Percentiles rank a stretch among this genome's conserved stretches.
Conservation (phyloP, 2,329 filamentous ascomycete species). For the Tolypocladium tundrense region DNA sequence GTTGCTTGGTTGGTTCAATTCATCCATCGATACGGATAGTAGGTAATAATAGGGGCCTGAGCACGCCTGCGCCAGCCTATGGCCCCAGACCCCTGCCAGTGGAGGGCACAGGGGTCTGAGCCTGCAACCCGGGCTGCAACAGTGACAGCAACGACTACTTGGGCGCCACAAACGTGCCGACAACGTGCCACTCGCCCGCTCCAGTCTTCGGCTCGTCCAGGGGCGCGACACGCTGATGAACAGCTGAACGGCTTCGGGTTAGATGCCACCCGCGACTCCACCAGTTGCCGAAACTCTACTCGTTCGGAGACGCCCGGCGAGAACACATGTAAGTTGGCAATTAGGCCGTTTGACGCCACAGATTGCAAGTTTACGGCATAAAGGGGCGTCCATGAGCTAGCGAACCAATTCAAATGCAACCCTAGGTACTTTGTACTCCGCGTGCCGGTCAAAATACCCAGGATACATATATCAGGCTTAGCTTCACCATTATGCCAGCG, state of each 20-base stretch:
- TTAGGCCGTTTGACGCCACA: neutral
- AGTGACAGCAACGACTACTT: neutral
- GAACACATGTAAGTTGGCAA: neutral
- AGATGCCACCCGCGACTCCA: neutral
- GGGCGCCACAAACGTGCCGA: neutral
- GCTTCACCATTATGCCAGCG: too few relatives aligned
- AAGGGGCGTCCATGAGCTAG: too few relatives aligned
- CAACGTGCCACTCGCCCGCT: neutral
- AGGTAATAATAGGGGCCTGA: too few relatives aligned
- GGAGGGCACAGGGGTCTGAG: neutral
- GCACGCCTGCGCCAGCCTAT: too few relatives aligned
- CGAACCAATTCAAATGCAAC: too few relatives aligned
- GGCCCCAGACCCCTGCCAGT: neutral
- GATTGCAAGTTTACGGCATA: too few relatives aligned
- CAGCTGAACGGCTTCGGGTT: too few relatives aligned
- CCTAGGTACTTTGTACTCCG: too few relatives aligned
- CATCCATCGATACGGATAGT: neutral
- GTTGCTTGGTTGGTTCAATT: neutral
- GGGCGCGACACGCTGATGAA: neutral
- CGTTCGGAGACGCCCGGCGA: neutral
- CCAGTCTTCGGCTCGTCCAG: neutral
- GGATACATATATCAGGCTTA: too few relatives aligned
- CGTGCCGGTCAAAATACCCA: too few relatives aligned
- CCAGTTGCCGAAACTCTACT: neutral
- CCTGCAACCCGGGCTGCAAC: neutral